Evolutionary conservation across 2,329 filamentous ascomycete species (phyloP), one percentile per base, ranked within the genome.

Genomic region (Trichoderma sp.): DNA sequence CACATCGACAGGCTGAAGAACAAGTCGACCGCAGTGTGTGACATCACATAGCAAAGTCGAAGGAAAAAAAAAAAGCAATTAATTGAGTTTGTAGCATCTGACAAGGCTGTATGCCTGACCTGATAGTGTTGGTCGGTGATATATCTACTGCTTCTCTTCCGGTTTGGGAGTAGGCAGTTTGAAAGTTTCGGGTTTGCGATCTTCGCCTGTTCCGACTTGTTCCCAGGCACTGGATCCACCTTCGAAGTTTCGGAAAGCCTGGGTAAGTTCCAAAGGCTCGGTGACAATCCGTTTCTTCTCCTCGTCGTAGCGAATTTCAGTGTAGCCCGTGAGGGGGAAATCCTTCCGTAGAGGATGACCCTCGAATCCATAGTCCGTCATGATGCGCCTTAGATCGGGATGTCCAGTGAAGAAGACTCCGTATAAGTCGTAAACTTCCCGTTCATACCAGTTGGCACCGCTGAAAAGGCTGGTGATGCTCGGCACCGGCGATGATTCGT

Each of bases 261-360:
- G 95, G 15, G 95, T 98, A 79, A 99, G 86, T 83, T 99, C 95
- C 57, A 99, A 84, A 47, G 96, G 95, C 84, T 99, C 96, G 39
- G 96, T 94, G 67, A 99, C 94, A 76, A 99, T 97, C 68, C 95
- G 88, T 88, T 99, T 99, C 91, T 97, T 99, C 85, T 99, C 96
- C 81, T 99, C 95, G 72, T 99, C 95, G 76, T 96, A 99, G 75
- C 95, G 87, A 71, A 99, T 90, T 82, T 99, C 96, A 41, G 95
- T 99, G 83, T 99, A 99, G 55, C 95, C 95, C 2, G 95, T 97
- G 77, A 99, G 81, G 24, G 95, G 95, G 82, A 99, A 99, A 77
- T 99, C 95, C 83, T 99, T 99, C 75, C 96, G 88, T 76, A 99
- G 82, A 48, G 95, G 95, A 81, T 99, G 95, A 61, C 95, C 95